phyloP scores from a whole-genome alignment of 257 asterid species.

The Nicotiana knightiana region DNA sequence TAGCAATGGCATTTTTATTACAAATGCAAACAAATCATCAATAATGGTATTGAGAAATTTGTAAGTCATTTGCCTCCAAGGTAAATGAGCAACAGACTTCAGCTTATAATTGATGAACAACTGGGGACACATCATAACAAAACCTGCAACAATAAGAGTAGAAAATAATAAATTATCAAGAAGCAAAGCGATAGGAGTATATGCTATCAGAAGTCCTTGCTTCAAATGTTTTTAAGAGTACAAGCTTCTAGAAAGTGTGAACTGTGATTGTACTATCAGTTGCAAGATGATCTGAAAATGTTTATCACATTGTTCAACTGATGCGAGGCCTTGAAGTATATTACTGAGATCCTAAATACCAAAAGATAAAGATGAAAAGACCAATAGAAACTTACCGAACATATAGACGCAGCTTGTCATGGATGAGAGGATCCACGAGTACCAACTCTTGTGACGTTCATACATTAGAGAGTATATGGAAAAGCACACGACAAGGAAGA shows the following conservation, averaged over 20 bases:
- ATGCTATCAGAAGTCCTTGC: background rate
- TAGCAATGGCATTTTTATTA: conserved; percentile 87
- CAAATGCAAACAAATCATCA: conserved; percentile 98
- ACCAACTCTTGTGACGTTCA: conserved; percentile 98
- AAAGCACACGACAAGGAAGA: conserved; percentile 74
- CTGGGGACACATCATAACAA: conserved; percentile 99
- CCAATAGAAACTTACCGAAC: conserved; percentile 65
- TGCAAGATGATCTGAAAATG: background rate
- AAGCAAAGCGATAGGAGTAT: background rate
- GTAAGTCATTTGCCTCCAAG: conserved; percentile 99
- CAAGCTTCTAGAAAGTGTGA: background rate
- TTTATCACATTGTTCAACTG: background rate
- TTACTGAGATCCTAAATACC: background rate
- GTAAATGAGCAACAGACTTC: conserved; percentile 92
- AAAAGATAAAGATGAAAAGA: background rate
- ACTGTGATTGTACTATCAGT: background rate
- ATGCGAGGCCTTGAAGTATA: background rate
- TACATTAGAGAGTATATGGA: conserved; percentile 83
- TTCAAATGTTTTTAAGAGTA: background rate
- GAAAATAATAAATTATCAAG: conserved; percentile 5
- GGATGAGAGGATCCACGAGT: conserved; percentile 94
- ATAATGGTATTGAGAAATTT: conserved; percentile 87
- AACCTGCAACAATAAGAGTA: conserved; percentile 48
- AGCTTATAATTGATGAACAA: conserved; percentile 88
- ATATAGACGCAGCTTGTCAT: conserved; percentile 96